These are phyloP conservation scores for Termitomyces sp. DNA, from an alignment of 1,284 basidiomycete species.

Conservation along the genomic window DNA sequence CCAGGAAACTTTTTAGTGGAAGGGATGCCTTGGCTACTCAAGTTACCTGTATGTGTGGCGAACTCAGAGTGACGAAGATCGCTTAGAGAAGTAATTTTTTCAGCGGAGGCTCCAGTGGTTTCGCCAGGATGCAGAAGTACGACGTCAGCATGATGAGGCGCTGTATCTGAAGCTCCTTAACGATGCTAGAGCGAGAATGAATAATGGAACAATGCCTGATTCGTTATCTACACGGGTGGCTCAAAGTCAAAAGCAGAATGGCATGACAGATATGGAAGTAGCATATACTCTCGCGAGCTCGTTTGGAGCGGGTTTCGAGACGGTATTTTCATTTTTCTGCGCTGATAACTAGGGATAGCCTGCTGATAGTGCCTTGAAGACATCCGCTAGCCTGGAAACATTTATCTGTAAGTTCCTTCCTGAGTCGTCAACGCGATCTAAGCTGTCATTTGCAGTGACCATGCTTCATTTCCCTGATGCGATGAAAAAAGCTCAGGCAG, in stretches of 20 bases:
- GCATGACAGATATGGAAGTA: conserved; percentile 41
- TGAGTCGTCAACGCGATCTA: conserved; percentile 8
- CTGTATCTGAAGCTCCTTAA: conserved; percentile 38
- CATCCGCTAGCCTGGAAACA: conserved; percentile 33
- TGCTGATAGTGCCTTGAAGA: conserved; percentile 22
- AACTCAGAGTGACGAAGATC: background rate
- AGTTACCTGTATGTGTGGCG: conserved; percentile 32
- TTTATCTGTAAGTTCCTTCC: conserved; percentile 32
- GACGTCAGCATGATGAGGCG: conserved; percentile 35
- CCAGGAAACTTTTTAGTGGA: conserved; percentile 51
- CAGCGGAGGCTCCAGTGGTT: conserved; percentile 41
- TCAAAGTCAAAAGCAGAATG: conserved; percentile 34
- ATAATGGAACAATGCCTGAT: conserved; percentile 33
- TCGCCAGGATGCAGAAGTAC: conserved; percentile 34
- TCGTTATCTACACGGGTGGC: conserved; percentile 41
- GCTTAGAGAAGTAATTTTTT: background rate
- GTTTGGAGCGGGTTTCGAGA: conserved; percentile 45
- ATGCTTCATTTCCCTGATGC: conserved; percentile 32
- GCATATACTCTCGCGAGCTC: conserved; percentile 42
- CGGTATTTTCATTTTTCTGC: conserved; percentile 24
- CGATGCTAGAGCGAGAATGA: conserved; percentile 42
- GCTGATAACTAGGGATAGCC: background rate
- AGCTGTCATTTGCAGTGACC: conserved; percentile 20
- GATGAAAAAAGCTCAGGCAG: conserved; percentile 39
- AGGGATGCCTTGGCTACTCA: conserved; percentile 44